Evolutionary conservation across 208 protist genomes (phyloP).

Genomic region (Leishmania amazonensis): DNA sequence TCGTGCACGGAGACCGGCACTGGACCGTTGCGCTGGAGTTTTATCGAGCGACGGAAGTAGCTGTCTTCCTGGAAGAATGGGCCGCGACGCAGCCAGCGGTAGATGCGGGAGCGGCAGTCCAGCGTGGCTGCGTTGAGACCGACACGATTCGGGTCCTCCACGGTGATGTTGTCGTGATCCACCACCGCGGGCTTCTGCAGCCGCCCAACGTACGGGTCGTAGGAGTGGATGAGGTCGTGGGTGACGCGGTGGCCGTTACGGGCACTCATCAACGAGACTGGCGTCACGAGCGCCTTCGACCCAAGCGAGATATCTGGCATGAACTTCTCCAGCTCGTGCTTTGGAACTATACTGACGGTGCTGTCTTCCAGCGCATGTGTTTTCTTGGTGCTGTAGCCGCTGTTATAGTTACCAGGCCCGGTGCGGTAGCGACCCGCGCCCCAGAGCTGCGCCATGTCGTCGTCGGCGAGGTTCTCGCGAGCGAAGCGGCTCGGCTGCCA

Average conservation of each 20-base stretch:
- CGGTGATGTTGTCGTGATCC: slow-evolving; percentile 88
- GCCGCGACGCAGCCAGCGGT: slow-evolving; percentile 88
- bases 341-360: slow-evolving; percentile 81
- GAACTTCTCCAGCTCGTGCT: slow-evolving; percentile 89
- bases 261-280: slow-evolving; percentile 88
- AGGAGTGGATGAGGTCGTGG: slow-evolving; percentile 91
- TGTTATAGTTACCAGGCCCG: slow-evolving; percentile 87
- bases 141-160: slow-evolving; percentile 85
- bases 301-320: slow-evolving; percentile 92
- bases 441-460: slow-evolving; percentile 80
- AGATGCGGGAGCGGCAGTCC: slow-evolving; percentile 85
- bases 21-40: slow-evolving; percentile 54
- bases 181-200: slow-evolving; percentile 77
- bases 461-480: slow-evolving; percentile 79
- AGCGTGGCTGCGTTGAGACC: slow-evolving; percentile 90
- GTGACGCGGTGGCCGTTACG: slow-evolving; percentile 90
- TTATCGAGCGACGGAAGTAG: slow-evolving; percentile 83
- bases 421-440: slow-evolving; percentile 74
- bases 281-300: slow-evolving; percentile 86
- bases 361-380: slow-evolving; percentile 84
- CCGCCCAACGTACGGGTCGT: slow-evolving; percentile 84
- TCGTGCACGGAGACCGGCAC: slow-evolving; percentile 63
- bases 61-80: slow-evolving; percentile 91
- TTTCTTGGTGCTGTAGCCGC: slow-evolving; percentile 88
- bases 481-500: slow-evolving; percentile 89